Percentiles rank a stretch among this genome's conserved stretches.
Evolutionary conservation across 805 yeast species (phyloP).

Genomic region (Pichia sporocuriosa): DNA sequence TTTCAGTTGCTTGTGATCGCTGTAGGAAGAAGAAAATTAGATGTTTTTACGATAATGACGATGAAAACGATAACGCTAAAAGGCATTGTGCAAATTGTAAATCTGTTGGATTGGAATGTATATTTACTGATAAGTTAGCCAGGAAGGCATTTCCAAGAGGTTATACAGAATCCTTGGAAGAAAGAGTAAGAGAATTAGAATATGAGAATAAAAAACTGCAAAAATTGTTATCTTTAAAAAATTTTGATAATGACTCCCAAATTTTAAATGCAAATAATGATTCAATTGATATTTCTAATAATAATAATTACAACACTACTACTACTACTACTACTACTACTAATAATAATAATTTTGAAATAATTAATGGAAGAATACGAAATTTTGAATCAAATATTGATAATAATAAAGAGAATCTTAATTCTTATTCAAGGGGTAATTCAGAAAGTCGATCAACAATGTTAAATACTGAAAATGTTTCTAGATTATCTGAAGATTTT

Average conservation of each 20-base stretch:
- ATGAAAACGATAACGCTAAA: constrained; percentile 9
- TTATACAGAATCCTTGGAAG: constrained; percentile 84
- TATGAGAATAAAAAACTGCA: constrained; percentile 67
- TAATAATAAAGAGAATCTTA: background rate
- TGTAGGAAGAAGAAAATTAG: constrained; percentile 75
- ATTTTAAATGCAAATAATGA: background rate
- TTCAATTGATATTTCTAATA: background rate
- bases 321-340: background rate
- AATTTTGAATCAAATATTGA: background rate
- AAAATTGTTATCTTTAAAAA: constrained; percentile 52
- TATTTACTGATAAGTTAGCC: constrained; percentile 78
- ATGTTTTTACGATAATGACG: constrained; percentile 38
- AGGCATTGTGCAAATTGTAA: constrained; percentile 76
- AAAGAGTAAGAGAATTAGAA: constrained; percentile 79
- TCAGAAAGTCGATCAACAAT: background rate
- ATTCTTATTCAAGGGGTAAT: background rate
- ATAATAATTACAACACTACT: background rate
- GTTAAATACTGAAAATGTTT: constrained; percentile 28
- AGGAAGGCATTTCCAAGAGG: constrained; percentile 88
- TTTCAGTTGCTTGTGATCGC: constrained; percentile 89
- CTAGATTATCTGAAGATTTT: constrained; percentile 23
- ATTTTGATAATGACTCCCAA: background rate
- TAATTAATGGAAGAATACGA: no score
- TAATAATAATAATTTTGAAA: no score
- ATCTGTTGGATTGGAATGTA: constrained; percentile 80